Evolutionary conservation across 2,329 filamentous ascomycete genomes (phyloP).

Genomic region (Cercospora zeae-maydis): DNA sequence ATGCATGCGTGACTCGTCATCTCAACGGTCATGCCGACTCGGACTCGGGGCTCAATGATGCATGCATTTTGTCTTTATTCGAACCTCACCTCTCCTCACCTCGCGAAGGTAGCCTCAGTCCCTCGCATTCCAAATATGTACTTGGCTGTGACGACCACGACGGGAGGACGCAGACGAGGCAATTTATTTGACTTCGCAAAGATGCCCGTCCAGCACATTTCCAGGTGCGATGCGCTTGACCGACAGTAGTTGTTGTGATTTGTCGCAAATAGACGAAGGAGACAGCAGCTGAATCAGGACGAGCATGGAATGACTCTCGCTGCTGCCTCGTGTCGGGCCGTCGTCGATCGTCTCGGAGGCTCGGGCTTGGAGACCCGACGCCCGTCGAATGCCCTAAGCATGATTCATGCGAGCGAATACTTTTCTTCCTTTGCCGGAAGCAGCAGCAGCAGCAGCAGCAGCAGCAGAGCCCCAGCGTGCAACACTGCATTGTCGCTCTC

Average conservation of each 20-base stretch:
- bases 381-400: neutral
- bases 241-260: neutral
- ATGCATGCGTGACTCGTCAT: neutral
- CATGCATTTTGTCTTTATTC: neutral
- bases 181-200: neutral
- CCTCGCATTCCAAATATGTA: neutral
- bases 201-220: too few species aligned
- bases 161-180: neutral
- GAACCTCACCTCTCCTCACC: neutral
- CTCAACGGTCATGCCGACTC: neutral
- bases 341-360: neutral
- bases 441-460: neutral
- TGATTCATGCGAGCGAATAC: neutral
- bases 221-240: neutral
- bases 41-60: neutral
- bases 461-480: neutral
- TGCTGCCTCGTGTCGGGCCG: neutral
- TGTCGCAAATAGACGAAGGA: neutral
- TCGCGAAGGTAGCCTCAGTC: neutral
- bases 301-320: neutral
- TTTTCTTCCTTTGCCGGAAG: neutral
- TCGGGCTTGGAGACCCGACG: too few species aligned
- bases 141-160: neutral
- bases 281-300: neutral
- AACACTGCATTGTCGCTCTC: too few species aligned